Percentiles rank a stretch among this genome's conserved stretches.
phyloP scores from a whole-genome alignment of 192 early-diverging fungal genomes.

The Spizellomyces punctatus region DNA sequence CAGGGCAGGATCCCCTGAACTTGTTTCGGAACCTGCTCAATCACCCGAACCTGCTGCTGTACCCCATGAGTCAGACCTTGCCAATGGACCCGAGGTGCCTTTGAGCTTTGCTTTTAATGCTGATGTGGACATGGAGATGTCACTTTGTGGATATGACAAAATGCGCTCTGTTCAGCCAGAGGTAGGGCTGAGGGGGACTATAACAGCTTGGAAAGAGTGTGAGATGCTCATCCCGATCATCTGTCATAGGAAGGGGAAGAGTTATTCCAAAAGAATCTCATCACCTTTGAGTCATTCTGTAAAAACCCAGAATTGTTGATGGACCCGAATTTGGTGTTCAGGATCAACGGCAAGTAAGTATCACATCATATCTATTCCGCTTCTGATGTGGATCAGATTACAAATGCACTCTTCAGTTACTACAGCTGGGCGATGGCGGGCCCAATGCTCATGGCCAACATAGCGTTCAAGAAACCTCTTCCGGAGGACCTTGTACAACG shows the following conservation, averaged over 20 bases:
- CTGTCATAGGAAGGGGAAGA: slow-evolving; percentile 34
- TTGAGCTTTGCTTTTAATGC: slow-evolving; percentile 28
- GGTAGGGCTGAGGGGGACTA: not conserved
- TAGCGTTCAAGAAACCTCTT: slow-evolving; percentile 62
- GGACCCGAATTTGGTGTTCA: slow-evolving; percentile 56
- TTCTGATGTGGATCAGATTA: no score
- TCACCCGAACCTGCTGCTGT: slow-evolving; percentile 28
- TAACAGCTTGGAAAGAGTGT: not conserved
- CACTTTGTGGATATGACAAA: slow-evolving; percentile 27
- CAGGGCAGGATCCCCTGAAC: slow-evolving; percentile 1
- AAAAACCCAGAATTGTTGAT: slow-evolving; percentile 56
- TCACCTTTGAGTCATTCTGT: slow-evolving; percentile 59
- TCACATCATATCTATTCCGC: slow-evolving; percentile 5
- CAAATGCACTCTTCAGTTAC: slow-evolving; percentile 39
- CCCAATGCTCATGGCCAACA: slow-evolving; percentile 60
- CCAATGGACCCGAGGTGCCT: slow-evolving; percentile 14
- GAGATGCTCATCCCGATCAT: not conserved
- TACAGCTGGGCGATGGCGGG: slow-evolving; percentile 62
- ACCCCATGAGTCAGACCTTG: slow-evolving; percentile 9
- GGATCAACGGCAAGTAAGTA: slow-evolving; percentile 54
- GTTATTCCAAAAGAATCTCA: slow-evolving; percentile 51
- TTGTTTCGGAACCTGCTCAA: not conserved
- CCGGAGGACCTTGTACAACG: slow-evolving; percentile 33
- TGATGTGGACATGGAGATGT: slow-evolving; percentile 32
- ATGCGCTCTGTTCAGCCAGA: slow-evolving; percentile 19